Percentiles rank a stretch among this genome's conserved stretches.
Conservation (phyloP, 257 asterid genomes). For the Ilex asprella region DNA sequence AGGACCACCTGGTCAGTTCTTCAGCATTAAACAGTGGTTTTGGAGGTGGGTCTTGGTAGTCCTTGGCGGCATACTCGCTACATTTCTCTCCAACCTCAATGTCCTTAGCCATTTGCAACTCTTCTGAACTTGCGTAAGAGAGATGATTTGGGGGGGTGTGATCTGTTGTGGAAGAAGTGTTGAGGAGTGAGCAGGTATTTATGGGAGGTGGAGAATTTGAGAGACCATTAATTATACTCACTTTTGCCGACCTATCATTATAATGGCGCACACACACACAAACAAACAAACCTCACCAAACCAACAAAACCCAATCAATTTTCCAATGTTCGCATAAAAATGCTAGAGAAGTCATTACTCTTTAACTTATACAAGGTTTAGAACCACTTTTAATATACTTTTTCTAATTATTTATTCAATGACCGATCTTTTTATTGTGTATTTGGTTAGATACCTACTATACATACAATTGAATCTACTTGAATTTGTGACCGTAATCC, state of each 20-base stretch:
- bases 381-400: no score
- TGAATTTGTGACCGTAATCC: no score
- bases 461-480: no score
- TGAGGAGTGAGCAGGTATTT: constrained; percentile 28
- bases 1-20: constrained; percentile 58
- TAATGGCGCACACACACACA: background rate
- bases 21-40: constrained; percentile 48
- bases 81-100: constrained; percentile 28
- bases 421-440: no score
- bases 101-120: constrained; percentile 40
- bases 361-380: no score
- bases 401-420: no score
- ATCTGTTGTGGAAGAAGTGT: background rate
- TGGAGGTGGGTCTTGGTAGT: constrained; percentile 73
- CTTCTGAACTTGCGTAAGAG: background rate
- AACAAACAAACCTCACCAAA: no score
- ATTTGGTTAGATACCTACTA: no score
- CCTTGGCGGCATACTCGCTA: constrained; percentile 40
- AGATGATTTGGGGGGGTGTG: constrained; percentile 11
- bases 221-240: constrained; percentile 9
- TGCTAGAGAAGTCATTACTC: no score
- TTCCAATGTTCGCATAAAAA: no score
- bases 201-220: constrained; percentile 11
- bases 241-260: constrained; percentile 32
- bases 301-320: no score